Conservation (phyloP, 352 stramenopile genomes). For the Peronosclerospora sorghi region DNA sequence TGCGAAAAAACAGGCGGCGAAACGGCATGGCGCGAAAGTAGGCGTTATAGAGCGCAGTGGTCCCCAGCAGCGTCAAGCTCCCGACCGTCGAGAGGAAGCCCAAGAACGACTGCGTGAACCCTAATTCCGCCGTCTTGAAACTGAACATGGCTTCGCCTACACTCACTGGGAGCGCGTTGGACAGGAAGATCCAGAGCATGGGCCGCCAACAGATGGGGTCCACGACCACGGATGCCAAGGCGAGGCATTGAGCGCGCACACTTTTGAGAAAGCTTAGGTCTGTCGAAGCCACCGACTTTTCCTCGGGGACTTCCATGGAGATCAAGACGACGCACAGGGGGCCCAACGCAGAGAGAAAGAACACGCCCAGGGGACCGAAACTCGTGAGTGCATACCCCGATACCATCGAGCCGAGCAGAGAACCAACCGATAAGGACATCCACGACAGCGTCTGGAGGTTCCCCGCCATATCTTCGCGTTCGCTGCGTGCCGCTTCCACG, state of each 20-base stretch:
- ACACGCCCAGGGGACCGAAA: conserved; percentile 53
- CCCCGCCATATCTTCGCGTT: conserved; percentile 59
- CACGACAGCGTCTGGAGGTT: conserved; percentile 75
- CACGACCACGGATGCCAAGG: conserved; percentile 44
- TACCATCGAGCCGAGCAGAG: conserved; percentile 58
- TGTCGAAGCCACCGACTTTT: conserved; percentile 21
- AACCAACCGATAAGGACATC: conserved; percentile 61
- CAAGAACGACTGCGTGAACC: conserved; percentile 70
- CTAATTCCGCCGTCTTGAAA: conserved; percentile 67
- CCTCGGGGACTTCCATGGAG: conserved; percentile 49
- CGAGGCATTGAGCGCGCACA: conserved; percentile 35
- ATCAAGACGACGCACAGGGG: conserved; percentile 53
- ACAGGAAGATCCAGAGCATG: conserved; percentile 77
- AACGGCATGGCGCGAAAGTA: conserved; percentile 75
- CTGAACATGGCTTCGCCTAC: conserved; percentile 77
- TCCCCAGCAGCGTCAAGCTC: conserved; percentile 56
- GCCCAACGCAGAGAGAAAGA: conserved; percentile 62
- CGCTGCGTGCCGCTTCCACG: conserved; percentile 53
- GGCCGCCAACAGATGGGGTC: conserved; percentile 69
- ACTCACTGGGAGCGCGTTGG: conserved; percentile 56
- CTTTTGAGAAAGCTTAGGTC: conserved; percentile 37
- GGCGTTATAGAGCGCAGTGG: conserved; percentile 66
- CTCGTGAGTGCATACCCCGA: conserved; percentile 46
- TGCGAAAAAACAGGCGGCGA: conserved; percentile 61
- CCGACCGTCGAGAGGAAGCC: conserved; percentile 69